phyloP scores from a whole-genome alignment of 345 rosid species.

The Populus davidiana region DNA sequence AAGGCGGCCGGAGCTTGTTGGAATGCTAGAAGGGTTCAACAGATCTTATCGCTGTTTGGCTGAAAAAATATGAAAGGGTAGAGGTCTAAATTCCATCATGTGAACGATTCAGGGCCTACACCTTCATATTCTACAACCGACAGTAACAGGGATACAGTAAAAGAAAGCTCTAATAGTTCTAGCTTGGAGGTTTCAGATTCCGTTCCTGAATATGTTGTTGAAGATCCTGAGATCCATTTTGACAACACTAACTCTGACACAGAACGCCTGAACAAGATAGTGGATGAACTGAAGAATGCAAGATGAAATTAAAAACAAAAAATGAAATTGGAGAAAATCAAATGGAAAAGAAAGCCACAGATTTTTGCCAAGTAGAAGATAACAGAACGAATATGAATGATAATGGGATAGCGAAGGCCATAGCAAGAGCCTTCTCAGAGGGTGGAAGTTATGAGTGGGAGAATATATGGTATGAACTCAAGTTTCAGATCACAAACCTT shows the following conservation, averaged over 20 bases:
- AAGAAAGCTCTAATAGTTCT: constrained; percentile 15
- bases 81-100: constrained; percentile 21
- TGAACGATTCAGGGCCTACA: constrained; percentile 10
- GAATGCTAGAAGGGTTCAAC: constrained; percentile 36
- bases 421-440: background rate
- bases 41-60: constrained; percentile 36
- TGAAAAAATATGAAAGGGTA: constrained; percentile 27
- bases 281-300: constrained; percentile 15
- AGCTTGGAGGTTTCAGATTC: constrained; percentile 16
- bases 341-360: constrained; percentile 6
- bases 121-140: constrained; percentile 4
- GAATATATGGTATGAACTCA: constrained; percentile 27
- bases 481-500: constrained; percentile 34
- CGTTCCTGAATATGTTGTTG: constrained; percentile 12
- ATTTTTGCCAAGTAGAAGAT: constrained; percentile 6
- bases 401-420: background rate
- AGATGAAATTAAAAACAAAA: background rate
- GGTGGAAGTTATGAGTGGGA: constrained; percentile 9
- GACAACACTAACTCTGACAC: constrained; percentile 1
- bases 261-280: constrained; percentile 21
- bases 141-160: background rate
- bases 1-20: constrained; percentile 20
- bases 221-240: constrained; percentile 22
- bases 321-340: constrained; percentile 1
- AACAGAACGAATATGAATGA: background rate